These are phyloP conservation scores for Brachypodium distachyon DNA, from an alignment of 202 grass and related monocot genomes.

Conservation along the genomic window DNA sequence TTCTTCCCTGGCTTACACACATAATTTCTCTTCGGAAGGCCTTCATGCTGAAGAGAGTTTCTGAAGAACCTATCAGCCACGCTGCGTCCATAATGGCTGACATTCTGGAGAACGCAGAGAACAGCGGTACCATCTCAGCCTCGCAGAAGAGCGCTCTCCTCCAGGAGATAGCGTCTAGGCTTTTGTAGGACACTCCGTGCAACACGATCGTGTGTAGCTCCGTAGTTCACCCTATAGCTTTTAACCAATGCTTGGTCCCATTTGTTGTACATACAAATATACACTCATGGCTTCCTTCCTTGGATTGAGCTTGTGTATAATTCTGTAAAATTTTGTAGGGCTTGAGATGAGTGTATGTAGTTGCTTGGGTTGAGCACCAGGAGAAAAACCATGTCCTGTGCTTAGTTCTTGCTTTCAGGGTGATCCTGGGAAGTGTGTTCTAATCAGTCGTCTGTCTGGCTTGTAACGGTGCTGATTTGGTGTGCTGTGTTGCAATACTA, in stretches of 20 bases:
- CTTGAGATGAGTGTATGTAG: background rate
- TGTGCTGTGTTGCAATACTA: background rate
- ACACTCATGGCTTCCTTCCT: background rate
- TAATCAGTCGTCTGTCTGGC: background rate
- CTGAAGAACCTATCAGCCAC: slow-evolving; percentile 70
- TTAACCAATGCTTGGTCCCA: background rate
- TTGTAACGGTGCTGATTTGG: background rate
- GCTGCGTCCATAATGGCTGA: slow-evolving; percentile 77
- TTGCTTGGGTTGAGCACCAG: background rate
- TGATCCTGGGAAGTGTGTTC: background rate
- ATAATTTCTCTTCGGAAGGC: slow-evolving; percentile 32
- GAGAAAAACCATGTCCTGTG: background rate
- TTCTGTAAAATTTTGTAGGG: slow-evolving; percentile 26
- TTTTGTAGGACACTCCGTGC: slow-evolving; percentile 44
- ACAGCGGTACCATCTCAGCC: slow-evolving; percentile 48
- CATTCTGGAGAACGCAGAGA: slow-evolving; percentile 86
- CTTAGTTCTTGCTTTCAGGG: background rate
- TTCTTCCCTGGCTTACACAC: background rate
- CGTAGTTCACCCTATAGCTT: background rate
- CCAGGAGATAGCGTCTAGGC: slow-evolving; percentile 87
- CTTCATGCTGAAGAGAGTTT: slow-evolving; percentile 89
- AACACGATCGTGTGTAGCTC: background rate
- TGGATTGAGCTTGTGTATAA: slow-evolving; percentile 23
- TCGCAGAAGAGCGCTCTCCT: slow-evolving; percentile 77
- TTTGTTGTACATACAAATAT: slow-evolving; percentile 51